Base-by-base conservation (phyloP, 129 eudicot genomes). In the Escallonia herrerae region DNA sequence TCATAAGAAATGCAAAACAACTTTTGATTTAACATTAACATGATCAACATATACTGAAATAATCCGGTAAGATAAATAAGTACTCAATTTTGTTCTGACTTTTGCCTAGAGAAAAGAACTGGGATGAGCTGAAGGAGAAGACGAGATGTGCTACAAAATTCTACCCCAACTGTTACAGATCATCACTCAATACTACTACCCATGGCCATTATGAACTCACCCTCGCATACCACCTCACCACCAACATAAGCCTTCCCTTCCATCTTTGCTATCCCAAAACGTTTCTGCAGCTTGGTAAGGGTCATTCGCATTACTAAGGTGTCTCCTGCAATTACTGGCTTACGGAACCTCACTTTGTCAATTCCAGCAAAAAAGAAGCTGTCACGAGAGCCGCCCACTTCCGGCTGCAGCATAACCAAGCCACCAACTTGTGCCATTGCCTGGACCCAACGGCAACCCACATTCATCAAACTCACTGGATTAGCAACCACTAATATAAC, bases 351-450 rank as follows among this genome's bases (percentile, higher is more conserved):
- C 61, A 93, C 98, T 79, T 93, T 93, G 81, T 93, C 96, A 5
- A 93, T 79, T 66, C 98, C 98, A 58, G 96, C 98, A 70, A 93
- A 93, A 81, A 93, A 89, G 80, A 93, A 93, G 69, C 76, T 93
- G 11, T 88, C 89, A 33, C 87, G 85, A 3, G 95, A 86, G 7
- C 96, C 98, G 2, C 98, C 98, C 51, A 93, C 98, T 78, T 93
- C 98, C 9, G 98, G 98, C 76, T 78, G 87, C 77, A 93, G 81
- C 98, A 93, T 93, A 40, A 93, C 91, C 59, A 93, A n/a, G 47
- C 98, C 98, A 47, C 98, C 98, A 66, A 93, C 98, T 73, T 93
- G 98, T 55, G 98, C 98, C 98, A 93, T 81, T 73, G 98, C 98
- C 98, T 93, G 68, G 44, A 74, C 11, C 70, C 63, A 67, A 63